Evolutionary conservation across 1,139 yeast genomes (phyloP), one percentile per base, ranked within the genome.

Genomic region (Geotrichum bryndzae): DNA sequence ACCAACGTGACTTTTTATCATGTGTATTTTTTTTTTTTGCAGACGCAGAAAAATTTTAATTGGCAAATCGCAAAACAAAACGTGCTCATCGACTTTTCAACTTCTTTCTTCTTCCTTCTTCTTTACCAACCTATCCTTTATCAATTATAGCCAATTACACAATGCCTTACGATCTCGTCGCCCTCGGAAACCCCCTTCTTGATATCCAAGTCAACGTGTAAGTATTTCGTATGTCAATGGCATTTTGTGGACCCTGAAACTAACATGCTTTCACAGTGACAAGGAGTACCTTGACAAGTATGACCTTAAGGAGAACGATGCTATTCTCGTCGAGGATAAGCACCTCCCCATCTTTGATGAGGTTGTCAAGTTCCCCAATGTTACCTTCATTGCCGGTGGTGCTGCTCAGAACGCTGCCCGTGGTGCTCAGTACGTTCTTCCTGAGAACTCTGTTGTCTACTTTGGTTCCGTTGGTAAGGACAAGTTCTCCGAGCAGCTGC

Each of bases 371-470:
- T 79, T 80, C 74, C 80, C 83, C 53, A 84, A 81, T 66, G 86
- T 89, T 68, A 84, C 85, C 72, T 79, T 86, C 67, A 84, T 94
- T 69, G 99, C 99, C 65, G 99, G 99, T 69, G 99, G 99, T 75
- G 99, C 99, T 70, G 99, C 98, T 65, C 99, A 94, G 80, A 94
- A 94, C 80, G 87, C 99, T 66, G 97, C 99, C 64, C 86, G 99
- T 80, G 99, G 97, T 73, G 98, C 98, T 60, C 97, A 94, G 74
- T 92, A 90, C 79, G 79, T 90, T 66, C 82, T 95, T 63, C 97
- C 98, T 64, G 78, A 81, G 57, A 77, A 85, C 70, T 86, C 95
- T 41, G 99, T 94, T 59, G 88, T 87, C 61, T 94, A 95, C 82
- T 91, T 94, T 73, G 99, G 99, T 60, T 87, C 96, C 61, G 99